Percentiles rank a stretch among this genome's conserved stretches.
phyloP scores from a whole-genome alignment of 1,284 basidiomycete species.

The Cutaneotrichosporon sp. region DNA sequence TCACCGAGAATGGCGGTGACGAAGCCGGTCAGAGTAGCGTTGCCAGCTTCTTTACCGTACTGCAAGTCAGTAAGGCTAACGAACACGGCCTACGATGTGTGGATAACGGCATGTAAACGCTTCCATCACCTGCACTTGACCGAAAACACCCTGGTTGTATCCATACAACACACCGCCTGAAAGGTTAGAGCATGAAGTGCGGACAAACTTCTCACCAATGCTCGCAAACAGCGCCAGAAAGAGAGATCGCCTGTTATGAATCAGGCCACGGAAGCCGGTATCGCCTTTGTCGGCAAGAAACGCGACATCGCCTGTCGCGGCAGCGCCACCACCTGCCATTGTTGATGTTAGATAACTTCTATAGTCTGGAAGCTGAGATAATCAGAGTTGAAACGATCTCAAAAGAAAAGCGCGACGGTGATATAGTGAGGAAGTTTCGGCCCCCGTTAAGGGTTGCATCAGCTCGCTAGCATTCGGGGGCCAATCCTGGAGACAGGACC shows the following conservation, averaged over 20 bases:
- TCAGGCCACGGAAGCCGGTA: slow-evolving; percentile 12
- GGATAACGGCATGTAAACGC: slow-evolving; percentile 32
- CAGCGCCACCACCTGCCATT: slow-evolving; percentile 4
- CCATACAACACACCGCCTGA: slow-evolving; percentile 47
- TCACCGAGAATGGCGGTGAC: slow-evolving; percentile 37
- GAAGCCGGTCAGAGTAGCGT: slow-evolving; percentile 21
- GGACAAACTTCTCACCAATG: no score
- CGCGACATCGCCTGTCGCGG: slow-evolving; percentile 5
- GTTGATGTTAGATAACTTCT: neutral
- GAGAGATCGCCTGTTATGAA: slow-evolving; percentile 12
- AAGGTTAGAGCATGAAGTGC: slow-evolving; percentile 5
- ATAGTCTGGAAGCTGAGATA: no score
- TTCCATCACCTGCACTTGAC: slow-evolving; percentile 45
- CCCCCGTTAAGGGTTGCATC: neutral
- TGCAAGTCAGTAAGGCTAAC: neutral
- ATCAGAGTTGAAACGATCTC: neutral
- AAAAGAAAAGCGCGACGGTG: neutral
- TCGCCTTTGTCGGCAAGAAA: slow-evolving; percentile 8
- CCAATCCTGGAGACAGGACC: no score
- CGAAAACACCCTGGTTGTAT: slow-evolving; percentile 36
- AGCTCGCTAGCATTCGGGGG: neutral
- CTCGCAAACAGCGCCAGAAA: slow-evolving; percentile 26
- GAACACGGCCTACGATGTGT: slow-evolving; percentile 22
- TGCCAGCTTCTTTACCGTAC: neutral
- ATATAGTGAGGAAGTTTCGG: neutral